A percentile compares a stretch with the other conserved stretches of the same genome.
Evolutionary conservation across 768 basidiomycete genomes (phyloP).

Genomic region (Chalciporus pseudorubinellus): DNA sequence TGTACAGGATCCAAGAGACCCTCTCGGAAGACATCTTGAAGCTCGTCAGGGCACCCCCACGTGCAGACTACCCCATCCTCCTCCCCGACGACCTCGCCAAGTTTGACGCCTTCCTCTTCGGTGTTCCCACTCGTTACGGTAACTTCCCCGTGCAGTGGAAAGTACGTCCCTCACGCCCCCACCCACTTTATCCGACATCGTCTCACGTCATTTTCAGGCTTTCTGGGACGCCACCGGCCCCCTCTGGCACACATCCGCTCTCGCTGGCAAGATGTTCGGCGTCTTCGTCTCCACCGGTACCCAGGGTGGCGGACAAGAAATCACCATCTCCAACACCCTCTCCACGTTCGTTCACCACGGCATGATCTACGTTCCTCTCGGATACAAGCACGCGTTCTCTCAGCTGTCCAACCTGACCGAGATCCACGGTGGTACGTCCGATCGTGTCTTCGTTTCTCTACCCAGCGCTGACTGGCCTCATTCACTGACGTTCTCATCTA

Average conservation of each 20-base stretch:
- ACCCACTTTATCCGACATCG: too few species aligned
- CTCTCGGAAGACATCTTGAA: constrained; percentile 67
- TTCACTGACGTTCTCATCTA: constrained; percentile 15
- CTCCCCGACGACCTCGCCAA: constrained; percentile 32
- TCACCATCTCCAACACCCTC: constrained; percentile 37
- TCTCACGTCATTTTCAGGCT: constrained; percentile 30
- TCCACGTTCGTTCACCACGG: constrained; percentile 57
- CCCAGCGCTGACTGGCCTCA: not conserved
- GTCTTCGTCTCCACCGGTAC: constrained; percentile 46
- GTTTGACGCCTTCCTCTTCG: constrained; percentile 45
- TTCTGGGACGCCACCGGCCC: constrained; percentile 54
- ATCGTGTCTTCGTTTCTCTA: not conserved
- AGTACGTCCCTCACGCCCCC: constrained; percentile 24
- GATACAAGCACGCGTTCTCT: constrained; percentile 44
- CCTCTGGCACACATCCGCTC: constrained; percentile 40
- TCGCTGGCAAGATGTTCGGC: constrained; percentile 46
- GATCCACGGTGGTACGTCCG: constrained; percentile 44
- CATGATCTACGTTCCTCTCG: constrained; percentile 51
- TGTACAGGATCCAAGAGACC: constrained; percentile 72
- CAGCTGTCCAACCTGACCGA: constrained; percentile 40
- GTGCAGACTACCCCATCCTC: constrained; percentile 52
- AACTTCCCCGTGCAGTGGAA: constrained; percentile 59
- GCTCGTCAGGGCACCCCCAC: constrained; percentile 69
- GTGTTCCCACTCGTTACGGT: constrained; percentile 47
- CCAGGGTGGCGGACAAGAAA: constrained; percentile 49